Conservation (phyloP, 257 asterid species). For the Anisodus acutangulus region DNA sequence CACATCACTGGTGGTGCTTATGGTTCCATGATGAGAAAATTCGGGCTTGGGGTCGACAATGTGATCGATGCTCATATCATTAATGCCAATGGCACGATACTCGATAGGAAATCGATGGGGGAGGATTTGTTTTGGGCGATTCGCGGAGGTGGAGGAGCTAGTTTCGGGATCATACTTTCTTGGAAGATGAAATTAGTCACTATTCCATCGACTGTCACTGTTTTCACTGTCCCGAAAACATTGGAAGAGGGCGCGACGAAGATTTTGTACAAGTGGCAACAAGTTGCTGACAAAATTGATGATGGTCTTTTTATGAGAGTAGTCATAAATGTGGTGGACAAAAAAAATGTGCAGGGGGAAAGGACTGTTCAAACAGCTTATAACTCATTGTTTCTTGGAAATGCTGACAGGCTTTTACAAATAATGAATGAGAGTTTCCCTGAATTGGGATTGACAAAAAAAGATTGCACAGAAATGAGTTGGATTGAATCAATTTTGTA, state of each 20-base stretch:
- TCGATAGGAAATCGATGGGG: slow-evolving; percentile 25
- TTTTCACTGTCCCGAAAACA: slow-evolving; percentile 11
- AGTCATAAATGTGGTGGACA: not conserved
- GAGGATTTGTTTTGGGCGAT: slow-evolving; percentile 30
- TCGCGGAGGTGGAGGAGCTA: slow-evolving; percentile 27
- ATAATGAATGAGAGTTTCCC: slow-evolving; percentile 24
- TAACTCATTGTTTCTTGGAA: slow-evolving; percentile 30
- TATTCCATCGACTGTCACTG: slow-evolving; percentile 19
- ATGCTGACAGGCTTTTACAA: not conserved
- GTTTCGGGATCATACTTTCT: slow-evolving; percentile 28
- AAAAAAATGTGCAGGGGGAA: not conserved
- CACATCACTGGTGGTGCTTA: slow-evolving; percentile 24
- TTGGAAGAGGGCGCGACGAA: not conserved
- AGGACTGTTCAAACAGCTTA: slow-evolving; percentile 2
- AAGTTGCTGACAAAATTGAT: slow-evolving; percentile 16
- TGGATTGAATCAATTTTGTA: slow-evolving; percentile 14
- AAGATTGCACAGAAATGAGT: slow-evolving; percentile 24
- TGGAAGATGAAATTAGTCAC: slow-evolving; percentile 22
- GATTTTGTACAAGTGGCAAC: slow-evolving; percentile 23
- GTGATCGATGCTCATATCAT: slow-evolving; percentile 15
- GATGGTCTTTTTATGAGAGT: slow-evolving; percentile 10
- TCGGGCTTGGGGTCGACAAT: slow-evolving; percentile 25
- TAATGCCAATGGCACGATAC: slow-evolving; percentile 5
- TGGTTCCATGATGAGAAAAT: slow-evolving; percentile 25
- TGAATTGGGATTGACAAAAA: slow-evolving; percentile 26